Percentiles rank a stretch among this genome's conserved stretches.
phyloP scores from a whole-genome alignment of 768 basidiomycete species.

The Boletus sp. region DNA sequence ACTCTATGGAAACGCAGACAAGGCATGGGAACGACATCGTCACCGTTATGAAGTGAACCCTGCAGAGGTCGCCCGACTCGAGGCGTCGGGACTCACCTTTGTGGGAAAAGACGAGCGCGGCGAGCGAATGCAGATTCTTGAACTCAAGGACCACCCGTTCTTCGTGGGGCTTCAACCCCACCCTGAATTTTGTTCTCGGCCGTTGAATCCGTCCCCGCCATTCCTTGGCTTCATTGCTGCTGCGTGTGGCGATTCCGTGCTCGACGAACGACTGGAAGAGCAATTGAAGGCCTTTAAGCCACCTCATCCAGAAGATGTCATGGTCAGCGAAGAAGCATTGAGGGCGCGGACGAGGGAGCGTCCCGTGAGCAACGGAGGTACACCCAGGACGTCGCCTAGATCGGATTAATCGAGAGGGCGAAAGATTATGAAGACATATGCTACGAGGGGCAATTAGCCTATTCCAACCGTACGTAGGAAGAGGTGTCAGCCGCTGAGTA shows the following conservation, averaged over 20 bases:
- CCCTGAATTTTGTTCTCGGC: conserved; percentile 97
- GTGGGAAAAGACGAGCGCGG: conserved; percentile 93
- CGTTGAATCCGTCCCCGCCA: conserved; percentile 94
- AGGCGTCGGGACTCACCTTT: conserved; percentile 71
- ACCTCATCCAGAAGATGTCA: conserved; percentile 72
- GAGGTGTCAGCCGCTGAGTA: background rate
- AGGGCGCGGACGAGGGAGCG: conserved; percentile 36
- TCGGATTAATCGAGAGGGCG: conserved; percentile 11
- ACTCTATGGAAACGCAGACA: conserved; percentile 78
- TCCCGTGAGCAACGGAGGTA: conserved; percentile 23
- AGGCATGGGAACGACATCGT: conserved; percentile 94
- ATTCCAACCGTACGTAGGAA: background rate
- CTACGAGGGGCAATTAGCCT: background rate
- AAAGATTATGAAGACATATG: background rate
- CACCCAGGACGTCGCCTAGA: conserved; percentile 25
- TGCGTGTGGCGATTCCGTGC: conserved; percentile 49
- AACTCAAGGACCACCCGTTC: conserved; percentile 89
- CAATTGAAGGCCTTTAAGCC: conserved; percentile 65
- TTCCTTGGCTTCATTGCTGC: conserved; percentile 97
- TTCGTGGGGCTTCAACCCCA: conserved; percentile 95
- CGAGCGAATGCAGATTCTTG: conserved; percentile 96
- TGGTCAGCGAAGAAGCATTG: conserved; percentile 67
- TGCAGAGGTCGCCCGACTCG: conserved; percentile 68
- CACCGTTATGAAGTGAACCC: conserved; percentile 98
- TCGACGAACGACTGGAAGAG: conserved; percentile 69